Evolutionary conservation across 2,329 filamentous ascomycete species (phyloP), one percentile per base, ranked within the genome.

Genomic region (Fusarium tuaranense): DNA sequence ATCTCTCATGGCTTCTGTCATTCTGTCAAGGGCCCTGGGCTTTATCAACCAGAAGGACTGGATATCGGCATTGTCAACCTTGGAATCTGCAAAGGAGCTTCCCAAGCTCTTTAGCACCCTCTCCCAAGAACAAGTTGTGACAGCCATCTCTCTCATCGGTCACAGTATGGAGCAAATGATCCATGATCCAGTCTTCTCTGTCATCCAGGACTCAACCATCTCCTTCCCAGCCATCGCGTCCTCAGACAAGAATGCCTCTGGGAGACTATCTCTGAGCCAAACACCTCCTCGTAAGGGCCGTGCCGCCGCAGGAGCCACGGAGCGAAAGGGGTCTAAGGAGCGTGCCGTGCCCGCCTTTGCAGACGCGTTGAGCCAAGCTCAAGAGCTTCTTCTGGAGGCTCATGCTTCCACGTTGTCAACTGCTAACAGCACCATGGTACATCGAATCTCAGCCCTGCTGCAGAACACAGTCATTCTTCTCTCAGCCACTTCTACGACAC

Each of bases 121-220:
- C 73, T 78, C 83, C 67, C 80, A 88, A 76, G 86, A 90, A 67
- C 89, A 91, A 44, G 87, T 94, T 65, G 87, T 90, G 13, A 90
- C 90, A 67, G 94, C 93, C 22, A 91, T 91, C 64, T 90, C 92
- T 55, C 88, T 93, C 51, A 86, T 95, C 69, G 88, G 90, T 18
- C 89, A 93, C 81, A 93, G 92, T 71, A 87, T 93, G 77, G 90
- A 92, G 57, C 88, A 92, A 78, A 94, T 98, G 86, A 89, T 92
- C 14, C 88, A 89, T 6, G 94, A 98, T 82, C 92, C 95, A 4
- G 93, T 97, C 5, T 97, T 96, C 81, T 97, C 94, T 20, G 93
- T 96, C 12, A 89, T 98, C 18, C 94, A 96, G 55, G 97, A 99
- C 78, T 98, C 97, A 1, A 98, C 95, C 0, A 92, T 98, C 30